Evolutionary conservation across 495 filamentous ascomycete species (phyloP).

Genomic region (Platismatia glauca): DNA sequence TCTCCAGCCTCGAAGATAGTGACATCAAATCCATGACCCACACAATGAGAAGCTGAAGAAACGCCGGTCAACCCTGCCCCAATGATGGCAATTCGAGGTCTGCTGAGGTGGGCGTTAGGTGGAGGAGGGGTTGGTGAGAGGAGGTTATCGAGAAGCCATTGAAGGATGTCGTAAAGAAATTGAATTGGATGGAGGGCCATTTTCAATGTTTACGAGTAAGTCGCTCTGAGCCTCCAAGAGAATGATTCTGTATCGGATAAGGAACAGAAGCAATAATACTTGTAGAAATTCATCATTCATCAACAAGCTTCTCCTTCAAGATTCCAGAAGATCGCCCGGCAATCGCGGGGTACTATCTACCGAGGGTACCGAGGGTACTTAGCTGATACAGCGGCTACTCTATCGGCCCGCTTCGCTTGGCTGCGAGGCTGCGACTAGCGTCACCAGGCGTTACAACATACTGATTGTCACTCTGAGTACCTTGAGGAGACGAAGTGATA

Average conservation of each 20-base stretch:
- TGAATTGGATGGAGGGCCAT: conserved; percentile 20
- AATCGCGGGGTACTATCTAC: too few relatives aligned
- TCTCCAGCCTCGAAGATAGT: conserved; percentile 64
- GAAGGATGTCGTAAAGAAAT: conserved; percentile 52
- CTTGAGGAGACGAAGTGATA: too few relatives aligned
- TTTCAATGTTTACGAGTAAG: not conserved
- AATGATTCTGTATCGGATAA: too few relatives aligned
- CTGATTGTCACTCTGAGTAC: too few relatives aligned
- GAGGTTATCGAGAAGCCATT: conserved; percentile 55
- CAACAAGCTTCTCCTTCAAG: too few relatives aligned
- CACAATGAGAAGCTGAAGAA: conserved; percentile 72
- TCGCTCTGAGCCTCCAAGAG: not conserved
- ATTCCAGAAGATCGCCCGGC: not conserved
- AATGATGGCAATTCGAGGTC: conserved; percentile 68
- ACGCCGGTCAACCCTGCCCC: conserved; percentile 78
- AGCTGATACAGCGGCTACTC: not conserved
- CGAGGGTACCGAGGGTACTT: too few relatives aligned
- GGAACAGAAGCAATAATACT: too few relatives aligned
- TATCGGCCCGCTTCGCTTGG: conserved; percentile 4
- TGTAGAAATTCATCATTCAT: too few relatives aligned
- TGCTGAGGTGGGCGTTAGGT: conserved; percentile 39
- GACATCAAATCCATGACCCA: conserved; percentile 81
- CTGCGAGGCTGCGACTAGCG: too few relatives aligned
- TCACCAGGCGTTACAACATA: too few relatives aligned
- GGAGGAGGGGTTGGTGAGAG: conserved; percentile 62